Conservation (phyloP, 805 yeast genomes). For the Sugiyamaella mastotermitis region DNA sequence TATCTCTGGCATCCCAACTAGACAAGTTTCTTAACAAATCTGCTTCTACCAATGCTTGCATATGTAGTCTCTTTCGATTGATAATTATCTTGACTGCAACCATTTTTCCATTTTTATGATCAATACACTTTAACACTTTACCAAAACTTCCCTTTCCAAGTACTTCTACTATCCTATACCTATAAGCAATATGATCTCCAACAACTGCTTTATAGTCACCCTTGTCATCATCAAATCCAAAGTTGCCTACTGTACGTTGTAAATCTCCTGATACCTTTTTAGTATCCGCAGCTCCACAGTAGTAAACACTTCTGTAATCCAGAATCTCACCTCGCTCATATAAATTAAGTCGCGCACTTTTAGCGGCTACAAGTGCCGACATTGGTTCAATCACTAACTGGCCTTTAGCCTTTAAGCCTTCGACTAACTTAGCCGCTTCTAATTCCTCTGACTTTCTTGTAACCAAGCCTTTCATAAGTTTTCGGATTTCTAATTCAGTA, state of each 20-base stretch:
- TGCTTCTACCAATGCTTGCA: conserved; percentile 75
- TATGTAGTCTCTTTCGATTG: conserved; percentile 63
- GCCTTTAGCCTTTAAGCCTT: conserved; percentile 8
- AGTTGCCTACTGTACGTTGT: conserved; percentile 35
- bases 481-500: conserved; percentile 6
- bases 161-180: conserved; percentile 54
- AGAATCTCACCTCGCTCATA: conserved; percentile 59
- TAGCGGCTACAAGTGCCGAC: conserved; percentile 21
- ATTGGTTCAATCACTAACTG: conserved; percentile 11
- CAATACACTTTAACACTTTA: conserved; percentile 61
- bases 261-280: conserved; percentile 20
- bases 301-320: conserved; percentile 45
- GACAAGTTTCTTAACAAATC: conserved; percentile 51
- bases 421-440: conserved; percentile 4
- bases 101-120: conserved; percentile 49
- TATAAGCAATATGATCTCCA: conserved; percentile 70
- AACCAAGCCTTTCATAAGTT: conserved; percentile 14
- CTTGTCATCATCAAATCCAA: conserved; percentile 65
- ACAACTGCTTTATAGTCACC: conserved; percentile 52
- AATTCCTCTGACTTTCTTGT: conserved; percentile 9
- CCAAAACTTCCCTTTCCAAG: conserved; percentile 85
- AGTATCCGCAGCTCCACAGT: conserved; percentile 36
- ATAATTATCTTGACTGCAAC: conserved; percentile 78
- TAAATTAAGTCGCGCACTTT: conserved; percentile 32
- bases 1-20: conserved; percentile 28